A percentile compares a stretch with the other conserved stretches of the same genome.
These are phyloP conservation scores for Conoideocrella luteorostrata DNA, from an alignment of 2,329 filamentous ascomycete species.

Conservation along the genomic window DNA sequence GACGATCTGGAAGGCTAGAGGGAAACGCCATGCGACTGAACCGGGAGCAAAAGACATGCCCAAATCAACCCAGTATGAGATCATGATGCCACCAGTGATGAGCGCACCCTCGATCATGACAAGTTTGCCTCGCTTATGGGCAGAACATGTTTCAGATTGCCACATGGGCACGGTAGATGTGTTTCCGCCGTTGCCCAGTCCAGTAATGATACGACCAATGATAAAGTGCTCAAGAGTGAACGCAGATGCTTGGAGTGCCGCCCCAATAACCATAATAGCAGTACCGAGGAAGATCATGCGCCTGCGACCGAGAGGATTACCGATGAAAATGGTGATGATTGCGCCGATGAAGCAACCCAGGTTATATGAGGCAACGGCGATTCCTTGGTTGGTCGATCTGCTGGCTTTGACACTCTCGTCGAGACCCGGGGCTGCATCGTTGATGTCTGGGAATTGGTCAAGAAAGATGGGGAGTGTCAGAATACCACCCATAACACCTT, in stretches of 20 bases:
- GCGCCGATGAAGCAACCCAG: conserved; percentile 58
- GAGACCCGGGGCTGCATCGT: conserved; percentile 34
- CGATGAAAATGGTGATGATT: conserved; percentile 59
- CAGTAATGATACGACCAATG: conserved; percentile 51
- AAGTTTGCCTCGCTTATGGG: conserved; percentile 52
- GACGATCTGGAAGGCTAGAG: conserved; percentile 46
- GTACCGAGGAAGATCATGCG: conserved; percentile 55
- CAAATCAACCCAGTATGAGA: conserved; percentile 56
- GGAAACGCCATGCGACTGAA: conserved; percentile 49
- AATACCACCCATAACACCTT: conserved; percentile 70
- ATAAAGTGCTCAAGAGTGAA: conserved; percentile 49
- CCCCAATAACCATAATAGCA: conserved; percentile 51
- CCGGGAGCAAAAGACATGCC: conserved; percentile 44
- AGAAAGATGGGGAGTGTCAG: conserved; percentile 60
- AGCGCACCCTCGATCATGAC: conserved; percentile 56
- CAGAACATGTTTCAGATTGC: conserved; percentile 53
- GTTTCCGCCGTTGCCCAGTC: conserved; percentile 51
- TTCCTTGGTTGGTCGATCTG: conserved; percentile 47
- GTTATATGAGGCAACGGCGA: conserved; percentile 51
- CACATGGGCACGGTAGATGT: conserved; percentile 53
- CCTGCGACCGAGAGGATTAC: conserved; percentile 54
- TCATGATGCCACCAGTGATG: conserved; percentile 50
- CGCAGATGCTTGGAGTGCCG: conserved; percentile 51
- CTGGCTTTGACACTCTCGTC: conserved; percentile 26
- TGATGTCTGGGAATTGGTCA: conserved; percentile 47